A percentile compares a stretch with the other conserved stretches of the same genome.
phyloP scores from a whole-genome alignment of 176 grass and related monocot genomes.

The Otatea glauca region DNA sequence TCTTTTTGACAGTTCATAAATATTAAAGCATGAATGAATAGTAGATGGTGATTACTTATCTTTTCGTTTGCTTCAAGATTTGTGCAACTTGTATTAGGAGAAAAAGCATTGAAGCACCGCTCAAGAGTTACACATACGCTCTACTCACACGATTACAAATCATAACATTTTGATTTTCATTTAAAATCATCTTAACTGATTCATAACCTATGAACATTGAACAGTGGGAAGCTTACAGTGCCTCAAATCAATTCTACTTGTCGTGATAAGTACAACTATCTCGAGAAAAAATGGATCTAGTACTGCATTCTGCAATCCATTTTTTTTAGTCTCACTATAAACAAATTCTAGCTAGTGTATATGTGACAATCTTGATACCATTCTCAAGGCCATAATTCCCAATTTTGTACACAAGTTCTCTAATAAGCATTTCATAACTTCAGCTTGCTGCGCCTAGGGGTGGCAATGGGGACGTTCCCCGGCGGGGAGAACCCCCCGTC shows the following conservation, averaged over 20 bases:
- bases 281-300: neutral
- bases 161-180: neutral
- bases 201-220: neutral
- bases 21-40: no score
- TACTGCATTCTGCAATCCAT: neutral
- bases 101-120: no score
- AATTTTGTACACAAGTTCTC: neutral
- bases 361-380: conserved; percentile 11
- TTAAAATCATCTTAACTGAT: neutral
- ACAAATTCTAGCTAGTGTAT: conserved; percentile 2
- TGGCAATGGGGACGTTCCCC: no score
- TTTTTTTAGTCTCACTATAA: neutral
- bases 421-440: conserved; percentile 18
- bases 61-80: no score
- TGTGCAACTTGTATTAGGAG: no score
- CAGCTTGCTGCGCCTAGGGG: neutral
- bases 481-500: no score
- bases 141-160: neutral
- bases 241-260: neutral
- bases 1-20: no score
- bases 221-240: neutral
- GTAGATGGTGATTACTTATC: no score
- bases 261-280: neutral
- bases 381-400: neutral
- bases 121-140: neutral